Evolutionary conservation across 345 rosid species (phyloP).

Genomic region (Hibiscus trionum): DNA sequence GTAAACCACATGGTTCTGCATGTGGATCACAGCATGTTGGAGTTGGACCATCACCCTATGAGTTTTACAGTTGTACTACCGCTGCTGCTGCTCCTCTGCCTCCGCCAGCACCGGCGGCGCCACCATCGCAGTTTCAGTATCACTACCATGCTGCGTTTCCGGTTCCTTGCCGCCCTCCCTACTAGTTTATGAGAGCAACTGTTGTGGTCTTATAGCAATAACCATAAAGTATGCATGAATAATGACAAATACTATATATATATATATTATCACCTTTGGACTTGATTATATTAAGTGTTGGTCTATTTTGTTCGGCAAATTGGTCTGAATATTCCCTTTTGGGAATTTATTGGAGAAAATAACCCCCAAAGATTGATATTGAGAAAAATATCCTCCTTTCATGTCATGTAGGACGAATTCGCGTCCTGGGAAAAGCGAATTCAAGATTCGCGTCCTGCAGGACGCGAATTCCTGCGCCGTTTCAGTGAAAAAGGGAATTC

Average conservation of each 20-base stretch:
- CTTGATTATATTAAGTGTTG: background rate
- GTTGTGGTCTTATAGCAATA: background rate
- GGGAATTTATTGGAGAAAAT: no score
- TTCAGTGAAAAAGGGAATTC: no score
- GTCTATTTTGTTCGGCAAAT: no score
- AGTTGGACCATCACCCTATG: background rate
- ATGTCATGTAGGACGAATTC: no score
- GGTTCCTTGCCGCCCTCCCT: conserved; percentile 12
- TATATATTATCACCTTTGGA: background rate
- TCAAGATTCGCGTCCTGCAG: no score
- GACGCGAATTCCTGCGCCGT: no score
- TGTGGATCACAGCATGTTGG: background rate
- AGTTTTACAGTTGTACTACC: background rate
- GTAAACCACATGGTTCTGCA: background rate
- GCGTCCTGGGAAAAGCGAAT: no score
- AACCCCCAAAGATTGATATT: no score
- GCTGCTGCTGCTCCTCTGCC: background rate
- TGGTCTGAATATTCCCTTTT: no score
- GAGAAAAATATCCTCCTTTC: no score
- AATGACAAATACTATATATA: no score
- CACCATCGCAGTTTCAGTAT: background rate
- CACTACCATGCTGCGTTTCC: background rate
- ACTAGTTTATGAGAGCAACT: background rate
- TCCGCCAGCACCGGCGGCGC: background rate
- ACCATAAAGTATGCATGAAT: background rate